phyloP scores from a whole-genome alignment of 495 filamentous ascomycete species.

The Penicillium diatomitis region DNA sequence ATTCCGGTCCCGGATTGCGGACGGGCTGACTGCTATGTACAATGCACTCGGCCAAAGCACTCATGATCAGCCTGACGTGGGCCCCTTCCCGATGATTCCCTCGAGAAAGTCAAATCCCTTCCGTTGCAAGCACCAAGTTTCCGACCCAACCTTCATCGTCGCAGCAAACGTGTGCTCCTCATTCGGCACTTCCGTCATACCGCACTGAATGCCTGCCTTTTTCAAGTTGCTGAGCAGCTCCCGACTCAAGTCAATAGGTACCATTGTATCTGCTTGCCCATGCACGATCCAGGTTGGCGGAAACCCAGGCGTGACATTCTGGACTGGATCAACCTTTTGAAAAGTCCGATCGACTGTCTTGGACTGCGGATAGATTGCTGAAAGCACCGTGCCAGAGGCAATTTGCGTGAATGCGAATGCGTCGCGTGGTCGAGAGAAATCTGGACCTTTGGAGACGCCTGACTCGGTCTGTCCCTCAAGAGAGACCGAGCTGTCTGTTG shows the following conservation, averaged over 20 bases:
- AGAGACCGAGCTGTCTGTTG: conserved; percentile 22
- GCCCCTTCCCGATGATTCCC: conserved; percentile 16
- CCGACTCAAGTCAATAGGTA: conserved; percentile 20
- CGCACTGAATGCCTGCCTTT: conserved; percentile 17
- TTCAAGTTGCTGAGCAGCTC: conserved; percentile 11
- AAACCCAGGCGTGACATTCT: conserved; percentile 10
- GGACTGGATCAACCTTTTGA: conserved; percentile 19
- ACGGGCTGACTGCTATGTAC: no score
- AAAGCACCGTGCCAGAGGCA: conserved; percentile 19
- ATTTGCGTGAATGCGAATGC: conserved; percentile 30
- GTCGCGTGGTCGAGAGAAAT: conserved; percentile 24
- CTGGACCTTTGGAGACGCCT: conserved; percentile 12
- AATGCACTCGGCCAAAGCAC: no score
- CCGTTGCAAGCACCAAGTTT: conserved; percentile 27
- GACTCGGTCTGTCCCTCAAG: conserved; percentile 23
- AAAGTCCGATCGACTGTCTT: conserved; percentile 4
- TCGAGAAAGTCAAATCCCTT: conserved; percentile 31
- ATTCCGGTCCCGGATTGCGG: no score
- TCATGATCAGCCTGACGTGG: background rate
- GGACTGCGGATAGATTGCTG: conserved; percentile 15
- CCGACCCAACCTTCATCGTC: conserved; percentile 26
- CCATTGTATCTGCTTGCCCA: conserved; percentile 20
- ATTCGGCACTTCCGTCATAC: conserved; percentile 25
- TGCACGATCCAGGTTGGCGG: conserved; percentile 28
- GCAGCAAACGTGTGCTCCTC: conserved; percentile 31